Percentiles rank a stretch among this genome's conserved stretches.
phyloP scores from a whole-genome alignment of 192 early-diverging fungal species.

The Glomus cerebriforme region DNA sequence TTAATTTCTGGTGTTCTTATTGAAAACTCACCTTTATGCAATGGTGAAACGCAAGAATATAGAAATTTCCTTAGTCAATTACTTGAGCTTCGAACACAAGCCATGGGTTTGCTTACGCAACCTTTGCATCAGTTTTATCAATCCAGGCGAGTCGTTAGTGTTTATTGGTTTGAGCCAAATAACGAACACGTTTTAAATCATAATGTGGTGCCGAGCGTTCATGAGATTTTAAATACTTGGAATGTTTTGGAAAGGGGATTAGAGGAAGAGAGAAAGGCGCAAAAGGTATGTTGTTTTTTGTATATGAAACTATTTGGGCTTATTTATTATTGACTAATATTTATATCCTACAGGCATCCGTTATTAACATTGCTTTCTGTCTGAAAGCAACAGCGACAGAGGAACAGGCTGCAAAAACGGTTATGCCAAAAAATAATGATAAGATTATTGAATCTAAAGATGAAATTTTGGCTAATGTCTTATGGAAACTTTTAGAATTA shows the following conservation, averaged over 20 bases:
- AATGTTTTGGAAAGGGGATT: conserved; percentile 47
- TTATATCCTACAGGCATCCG: conserved; percentile 32
- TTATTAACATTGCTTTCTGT: conserved; percentile 46
- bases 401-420: conserved; percentile 39
- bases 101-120: conserved; percentile 57
- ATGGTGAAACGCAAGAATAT: conserved; percentile 81
- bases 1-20: conserved; percentile 65
- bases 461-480: conserved; percentile 45
- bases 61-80: conserved; percentile 62
- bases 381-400: conserved; percentile 38
- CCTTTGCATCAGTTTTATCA: conserved; percentile 65
- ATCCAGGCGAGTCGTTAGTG: conserved; percentile 63
- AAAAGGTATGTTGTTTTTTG: not conserved
- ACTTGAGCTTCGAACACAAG: conserved; percentile 60
- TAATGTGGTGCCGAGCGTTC: conserved; percentile 42
- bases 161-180: conserved; percentile 61
- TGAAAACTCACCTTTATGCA: conserved; percentile 74
- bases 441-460: conserved; percentile 40
- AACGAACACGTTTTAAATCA: conserved; percentile 65
- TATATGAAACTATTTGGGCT: not conserved
- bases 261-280: conserved; percentile 45
- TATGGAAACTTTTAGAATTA: conserved; percentile 47
- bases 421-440: conserved; percentile 34
- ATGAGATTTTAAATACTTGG: conserved; percentile 43
- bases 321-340: not conserved